Conservation (phyloP, 2,329 filamentous ascomycete species). For the Pezicula neosporulosa region DNA sequence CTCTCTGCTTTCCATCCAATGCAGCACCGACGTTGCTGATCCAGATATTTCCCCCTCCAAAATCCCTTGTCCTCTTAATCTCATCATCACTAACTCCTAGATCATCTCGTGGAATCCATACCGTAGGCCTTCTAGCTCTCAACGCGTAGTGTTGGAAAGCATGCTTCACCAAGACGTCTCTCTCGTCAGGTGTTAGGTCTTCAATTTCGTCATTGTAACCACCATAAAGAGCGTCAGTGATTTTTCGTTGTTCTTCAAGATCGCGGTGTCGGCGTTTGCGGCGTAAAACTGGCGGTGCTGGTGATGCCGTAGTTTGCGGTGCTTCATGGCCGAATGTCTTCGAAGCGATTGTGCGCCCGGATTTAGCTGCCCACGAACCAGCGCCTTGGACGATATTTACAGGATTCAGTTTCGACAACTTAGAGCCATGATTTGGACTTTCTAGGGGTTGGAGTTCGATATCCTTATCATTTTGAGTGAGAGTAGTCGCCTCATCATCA, state of each 20-base stretch:
- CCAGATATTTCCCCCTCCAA: slow-evolving; percentile 62
- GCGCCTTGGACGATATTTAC: slow-evolving; percentile 23
- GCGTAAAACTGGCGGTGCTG: slow-evolving; percentile 20
- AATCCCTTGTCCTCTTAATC: slow-evolving; percentile 71
- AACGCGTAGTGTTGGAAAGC: slow-evolving; percentile 91
- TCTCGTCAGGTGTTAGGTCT: slow-evolving; percentile 85
- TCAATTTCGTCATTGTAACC: slow-evolving; percentile 91
- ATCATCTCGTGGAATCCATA: slow-evolving; percentile 93
- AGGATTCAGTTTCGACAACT: slow-evolving; percentile 24
- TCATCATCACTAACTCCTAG: slow-evolving; percentile 91
- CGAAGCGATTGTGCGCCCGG: slow-evolving; percentile 27
- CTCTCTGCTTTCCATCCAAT: slow-evolving; percentile 76
- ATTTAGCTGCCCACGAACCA: slow-evolving; percentile 22
- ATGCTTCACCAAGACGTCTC: slow-evolving; percentile 78
- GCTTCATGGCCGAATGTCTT: slow-evolving; percentile 44
- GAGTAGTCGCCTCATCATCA: slow-evolving; percentile 31
- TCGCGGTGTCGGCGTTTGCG: slow-evolving; percentile 51
- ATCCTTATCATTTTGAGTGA: slow-evolving; percentile 22
- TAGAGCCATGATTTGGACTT: slow-evolving; percentile 19
- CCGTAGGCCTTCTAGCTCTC: slow-evolving; percentile 76
- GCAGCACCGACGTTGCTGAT: slow-evolving; percentile 92
- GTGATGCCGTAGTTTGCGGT: slow-evolving; percentile 31
- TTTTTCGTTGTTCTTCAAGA: slow-evolving; percentile 65
- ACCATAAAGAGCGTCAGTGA: slow-evolving; percentile 80
- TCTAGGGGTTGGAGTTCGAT: slow-evolving; percentile 45